Evolutionary conservation across 306 rosid species (phyloP).

Genomic region (Gastrolobium bilobum): DNA sequence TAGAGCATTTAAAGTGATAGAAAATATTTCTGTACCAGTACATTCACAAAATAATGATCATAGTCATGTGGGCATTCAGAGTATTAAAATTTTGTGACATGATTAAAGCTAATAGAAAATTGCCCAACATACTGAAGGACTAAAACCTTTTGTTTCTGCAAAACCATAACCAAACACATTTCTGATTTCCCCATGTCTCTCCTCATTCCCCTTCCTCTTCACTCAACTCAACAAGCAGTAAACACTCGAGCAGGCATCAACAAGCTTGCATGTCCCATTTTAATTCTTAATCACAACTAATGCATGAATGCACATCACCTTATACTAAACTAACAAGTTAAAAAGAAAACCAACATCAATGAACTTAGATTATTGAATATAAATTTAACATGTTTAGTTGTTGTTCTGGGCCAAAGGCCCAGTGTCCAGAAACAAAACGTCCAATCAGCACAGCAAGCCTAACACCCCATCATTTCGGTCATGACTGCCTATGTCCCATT

Average conservation of each 20-base stretch:
- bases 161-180: not conserved
- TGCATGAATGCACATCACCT: not conserved
- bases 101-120: not conserved
- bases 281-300: constrained; percentile 8
- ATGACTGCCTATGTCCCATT: too few relatives aligned
- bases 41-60: constrained; percentile 15
- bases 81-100: not conserved
- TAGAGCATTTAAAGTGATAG: not conserved
- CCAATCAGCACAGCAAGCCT: too few relatives aligned
- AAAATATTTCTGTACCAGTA: not conserved
- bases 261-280: not conserved
- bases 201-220: not conserved
- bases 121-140: constrained; percentile 16
- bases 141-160: not conserved
- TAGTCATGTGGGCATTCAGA: constrained; percentile 13
- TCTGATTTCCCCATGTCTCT: not conserved
- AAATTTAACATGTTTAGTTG: not conserved
- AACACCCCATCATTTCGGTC: too few relatives aligned
- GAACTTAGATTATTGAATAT: not conserved
- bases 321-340: not conserved
- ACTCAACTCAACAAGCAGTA: not conserved
- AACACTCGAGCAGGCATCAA: not conserved
- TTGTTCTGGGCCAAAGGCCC: too few relatives aligned
- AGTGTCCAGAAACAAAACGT: too few relatives aligned
- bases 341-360: not conserved